phyloP scores from a whole-genome alignment of 345 rosid species.

The Gossypium turneri region DNA sequence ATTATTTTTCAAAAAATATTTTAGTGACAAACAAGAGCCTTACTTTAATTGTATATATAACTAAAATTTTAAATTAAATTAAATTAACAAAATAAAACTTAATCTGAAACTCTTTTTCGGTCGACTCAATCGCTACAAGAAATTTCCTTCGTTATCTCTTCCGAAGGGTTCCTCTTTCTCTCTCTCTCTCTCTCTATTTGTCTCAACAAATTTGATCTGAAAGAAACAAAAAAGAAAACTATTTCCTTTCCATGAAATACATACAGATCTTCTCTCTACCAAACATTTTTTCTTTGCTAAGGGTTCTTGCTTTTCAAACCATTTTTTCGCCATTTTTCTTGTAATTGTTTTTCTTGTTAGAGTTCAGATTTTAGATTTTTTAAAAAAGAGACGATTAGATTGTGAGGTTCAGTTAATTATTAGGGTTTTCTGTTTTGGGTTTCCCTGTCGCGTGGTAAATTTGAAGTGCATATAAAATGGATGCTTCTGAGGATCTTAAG shows the following conservation, averaged over 20 bases:
- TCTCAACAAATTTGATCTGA: conserved; percentile 4
- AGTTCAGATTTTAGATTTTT: neutral
- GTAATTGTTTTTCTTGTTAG: neutral
- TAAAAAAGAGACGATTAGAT: neutral
- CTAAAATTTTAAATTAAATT: neutral
- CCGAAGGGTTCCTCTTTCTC: conserved; percentile 18
- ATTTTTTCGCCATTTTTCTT: neutral
- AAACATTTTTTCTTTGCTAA: conserved; percentile 6
- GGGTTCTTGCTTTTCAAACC: neutral
- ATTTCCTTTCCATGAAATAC: neutral
- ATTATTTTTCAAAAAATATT: no score
- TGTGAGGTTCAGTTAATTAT: conserved; percentile 10
- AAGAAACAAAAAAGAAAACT: neutral
- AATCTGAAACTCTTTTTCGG: neutral
- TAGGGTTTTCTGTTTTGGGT: neutral
- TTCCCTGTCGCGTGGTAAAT: neutral
- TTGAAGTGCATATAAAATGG: conserved; percentile 44
- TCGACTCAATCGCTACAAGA: neutral
- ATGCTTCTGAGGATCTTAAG: conserved; percentile 45
- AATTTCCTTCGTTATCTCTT: conserved; percentile 17
- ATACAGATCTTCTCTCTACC: conserved; percentile 9
- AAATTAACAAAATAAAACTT: neutral
- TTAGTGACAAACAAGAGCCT: no score
- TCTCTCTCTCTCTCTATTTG: neutral
- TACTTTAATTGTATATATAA: no score